Base-by-base conservation (phyloP, 768 basidiomycete genomes). In the Boletus edulis region DNA sequence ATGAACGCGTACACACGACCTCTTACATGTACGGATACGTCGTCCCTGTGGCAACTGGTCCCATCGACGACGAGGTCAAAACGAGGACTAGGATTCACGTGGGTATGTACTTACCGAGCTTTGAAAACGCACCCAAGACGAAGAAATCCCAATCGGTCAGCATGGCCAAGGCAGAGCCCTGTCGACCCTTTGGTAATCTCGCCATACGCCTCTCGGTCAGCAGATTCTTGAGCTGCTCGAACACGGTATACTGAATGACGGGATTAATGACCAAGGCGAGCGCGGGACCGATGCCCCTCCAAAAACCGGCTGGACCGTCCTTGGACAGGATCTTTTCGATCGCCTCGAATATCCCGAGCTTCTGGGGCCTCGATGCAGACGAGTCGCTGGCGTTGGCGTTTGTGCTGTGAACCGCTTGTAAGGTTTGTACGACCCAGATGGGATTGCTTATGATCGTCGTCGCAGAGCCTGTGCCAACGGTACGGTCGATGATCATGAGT, bases 391-490 rank as follows among this genome's bases (percentile, higher is more conserved):
- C 48, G 12, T 57, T 39, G 37, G 60, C 29, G 48, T 77, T 67
- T 71, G 84, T 71, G 34, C 81, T 84, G 47, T 77, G 80, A 32
- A 89, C 86, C 10, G 89, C 86, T 69, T 96, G 94, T 9, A 87
- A 87, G 6, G 93, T 94, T 69, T 98, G 94, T 20, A 98, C 79
- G 46, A 97, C 94, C 97, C 97, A 99, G 56, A 98, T 88, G 3
- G 96, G 96, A 72, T 98, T 98, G 68, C 85, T 89, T 58, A 91
- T 79, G 59, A 96, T 72, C 4, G 93, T 89, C 4, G 96, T 97
- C 12, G 89, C 89, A 41, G 89, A 88, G 38, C 94, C 95, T 92
- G 54, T 55, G 11, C 34, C 38, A 37, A 24, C 29, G 27, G 29
- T 49, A 24, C 24, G 24, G 24, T 24, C 24, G 29, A 29, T 47